Conservation (phyloP, 257 asterid genomes). For the Fraxinus quadrangulata region DNA sequence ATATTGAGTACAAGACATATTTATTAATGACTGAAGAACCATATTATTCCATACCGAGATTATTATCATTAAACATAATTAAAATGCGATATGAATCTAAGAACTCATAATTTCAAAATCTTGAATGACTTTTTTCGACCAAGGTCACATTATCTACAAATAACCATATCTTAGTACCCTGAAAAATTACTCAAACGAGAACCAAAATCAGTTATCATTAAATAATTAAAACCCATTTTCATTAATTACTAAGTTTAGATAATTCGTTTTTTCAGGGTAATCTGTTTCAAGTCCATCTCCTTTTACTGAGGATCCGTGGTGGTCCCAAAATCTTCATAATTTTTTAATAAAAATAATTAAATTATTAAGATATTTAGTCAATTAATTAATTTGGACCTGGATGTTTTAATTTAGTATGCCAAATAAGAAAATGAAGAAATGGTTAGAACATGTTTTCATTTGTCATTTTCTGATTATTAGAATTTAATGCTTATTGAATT, state of each 20-base stretch:
- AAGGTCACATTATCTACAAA: too few relatives aligned
- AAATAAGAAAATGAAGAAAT: conserved; percentile 11
- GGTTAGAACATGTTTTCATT: conserved; percentile 39
- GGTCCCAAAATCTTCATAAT: not conserved
- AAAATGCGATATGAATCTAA: too few relatives aligned
- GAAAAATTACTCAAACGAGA: too few relatives aligned
- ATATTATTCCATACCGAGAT: too few relatives aligned
- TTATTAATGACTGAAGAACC: too few relatives aligned
- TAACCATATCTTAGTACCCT: too few relatives aligned
- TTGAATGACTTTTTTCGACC: too few relatives aligned
- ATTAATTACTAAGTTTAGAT: not conserved
- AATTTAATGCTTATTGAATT: not conserved
- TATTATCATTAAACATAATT: too few relatives aligned
- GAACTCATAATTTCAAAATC: too few relatives aligned
- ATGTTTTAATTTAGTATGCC: conserved; percentile 16
- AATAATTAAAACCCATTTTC: not conserved
- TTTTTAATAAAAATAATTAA: not conserved
- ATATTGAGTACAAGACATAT: too few relatives aligned
- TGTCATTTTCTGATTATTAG: conserved; percentile 20
- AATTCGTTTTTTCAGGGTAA: too few relatives aligned
- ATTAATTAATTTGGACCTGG: conserved; percentile 4
- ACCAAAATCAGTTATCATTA: too few relatives aligned
- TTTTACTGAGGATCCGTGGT: conserved; percentile 6
- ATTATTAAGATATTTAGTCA: conserved; percentile 18
- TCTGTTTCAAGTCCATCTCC: not conserved